A percentile compares a stretch with the other conserved stretches of the same genome.
Conservation (phyloP, 2,329 filamentous ascomycete genomes). For the Xylariaceae sp. region DNA sequence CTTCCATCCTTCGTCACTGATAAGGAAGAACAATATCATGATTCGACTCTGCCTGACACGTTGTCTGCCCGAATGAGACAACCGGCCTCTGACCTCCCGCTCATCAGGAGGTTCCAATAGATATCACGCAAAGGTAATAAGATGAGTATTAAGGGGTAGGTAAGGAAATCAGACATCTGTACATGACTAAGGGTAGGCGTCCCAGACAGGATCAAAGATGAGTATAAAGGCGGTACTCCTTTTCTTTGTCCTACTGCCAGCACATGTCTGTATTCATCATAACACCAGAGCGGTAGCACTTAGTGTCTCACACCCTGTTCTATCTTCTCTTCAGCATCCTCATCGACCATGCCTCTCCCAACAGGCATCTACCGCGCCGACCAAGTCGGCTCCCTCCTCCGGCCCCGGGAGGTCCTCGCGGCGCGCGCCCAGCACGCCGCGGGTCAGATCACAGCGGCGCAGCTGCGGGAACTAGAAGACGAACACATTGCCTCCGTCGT, state of each 20-base stretch:
- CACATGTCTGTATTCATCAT: background rate
- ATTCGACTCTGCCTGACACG: slow-evolving; percentile 9
- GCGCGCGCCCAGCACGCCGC: slow-evolving; percentile 44
- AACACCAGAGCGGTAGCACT: too few species aligned
- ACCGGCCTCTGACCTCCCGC: slow-evolving; percentile 1
- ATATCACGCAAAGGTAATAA: background rate
- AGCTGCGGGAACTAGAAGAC: slow-evolving; percentile 48
- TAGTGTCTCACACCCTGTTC: background rate
- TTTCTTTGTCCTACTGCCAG: background rate
- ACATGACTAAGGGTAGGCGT: too few species aligned
- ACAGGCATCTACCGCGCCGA: slow-evolving; percentile 45
- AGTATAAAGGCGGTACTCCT: background rate
- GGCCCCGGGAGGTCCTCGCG: slow-evolving; percentile 44
- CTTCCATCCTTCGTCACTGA: background rate
- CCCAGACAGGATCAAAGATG: too few species aligned
- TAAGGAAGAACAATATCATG: background rate
- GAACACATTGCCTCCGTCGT: slow-evolving; percentile 45
- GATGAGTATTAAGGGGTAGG: background rate
- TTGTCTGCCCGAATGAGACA: slow-evolving; percentile 11
- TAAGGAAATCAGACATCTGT: background rate
- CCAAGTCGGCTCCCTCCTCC: slow-evolving; percentile 52
- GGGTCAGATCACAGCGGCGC: slow-evolving; percentile 36
- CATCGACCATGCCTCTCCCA: slow-evolving; percentile 36
- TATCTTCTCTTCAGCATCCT: background rate
- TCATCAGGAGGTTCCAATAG: background rate